Evolutionary conservation across 1,284 basidiomycete genomes (phyloP).

Genomic region (Bjerkandera adusta): DNA sequence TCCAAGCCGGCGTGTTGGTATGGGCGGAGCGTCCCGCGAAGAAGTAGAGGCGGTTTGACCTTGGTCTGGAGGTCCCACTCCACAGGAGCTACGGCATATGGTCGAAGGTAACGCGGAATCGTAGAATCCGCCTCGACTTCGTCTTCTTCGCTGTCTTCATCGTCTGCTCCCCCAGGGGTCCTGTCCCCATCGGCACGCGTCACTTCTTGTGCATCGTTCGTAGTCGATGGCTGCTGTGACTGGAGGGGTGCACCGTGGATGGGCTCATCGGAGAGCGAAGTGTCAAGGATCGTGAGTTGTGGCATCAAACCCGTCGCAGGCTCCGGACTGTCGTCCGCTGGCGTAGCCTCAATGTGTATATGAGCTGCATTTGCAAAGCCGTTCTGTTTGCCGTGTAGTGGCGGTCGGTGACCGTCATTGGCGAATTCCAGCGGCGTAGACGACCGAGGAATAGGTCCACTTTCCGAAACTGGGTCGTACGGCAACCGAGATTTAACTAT

Average conservation of each 20-base stretch:
- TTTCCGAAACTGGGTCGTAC: too few species aligned
- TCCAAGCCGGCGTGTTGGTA: conserved; percentile 95
- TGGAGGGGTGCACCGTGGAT: too few species aligned
- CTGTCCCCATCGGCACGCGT: conserved; percentile 1
- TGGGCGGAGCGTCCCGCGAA: conserved; percentile 87
- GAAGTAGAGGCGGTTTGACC: conserved; percentile 75
- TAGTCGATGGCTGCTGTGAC: background rate
- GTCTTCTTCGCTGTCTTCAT: conserved; percentile 23
- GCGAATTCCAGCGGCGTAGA: too few species aligned
- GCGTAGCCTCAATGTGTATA: too few species aligned
- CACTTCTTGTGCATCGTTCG: background rate
- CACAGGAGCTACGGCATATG: conserved; percentile 66
- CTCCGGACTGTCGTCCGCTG: too few species aligned
- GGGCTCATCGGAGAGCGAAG: too few species aligned
- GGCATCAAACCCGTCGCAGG: background rate
- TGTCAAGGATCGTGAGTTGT: background rate
- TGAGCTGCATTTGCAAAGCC: too few species aligned
- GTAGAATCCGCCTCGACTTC: conserved; percentile 29
- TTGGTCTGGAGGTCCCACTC: conserved; percentile 58
- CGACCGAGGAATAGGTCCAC: too few species aligned
- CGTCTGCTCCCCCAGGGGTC: conserved; percentile 12
- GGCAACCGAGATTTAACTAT: too few species aligned
- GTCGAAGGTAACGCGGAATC: conserved; percentile 59
- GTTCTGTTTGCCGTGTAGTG: too few species aligned
- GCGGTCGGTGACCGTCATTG: too few species aligned